Base-by-base conservation (phyloP, 306 rosid species). In the Alnus glutinosa region DNA sequence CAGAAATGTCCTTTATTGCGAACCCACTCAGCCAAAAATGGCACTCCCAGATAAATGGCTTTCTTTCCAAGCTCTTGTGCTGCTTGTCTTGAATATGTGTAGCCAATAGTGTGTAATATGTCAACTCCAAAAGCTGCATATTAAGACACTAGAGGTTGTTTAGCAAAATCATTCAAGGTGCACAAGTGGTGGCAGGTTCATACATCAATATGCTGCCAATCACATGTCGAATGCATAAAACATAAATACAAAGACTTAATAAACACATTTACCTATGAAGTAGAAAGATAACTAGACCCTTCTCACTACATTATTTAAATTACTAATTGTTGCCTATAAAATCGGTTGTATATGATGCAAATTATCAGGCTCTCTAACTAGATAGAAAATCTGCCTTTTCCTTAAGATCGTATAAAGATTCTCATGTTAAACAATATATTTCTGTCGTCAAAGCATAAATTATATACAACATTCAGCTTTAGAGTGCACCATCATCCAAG, bases 31-130 rank as follows among this genome's bases (percentile, higher is more conserved):
- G 98, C 90, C 80, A 95, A 66, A 85, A 95, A 95, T 73, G 98
- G 99, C 58, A 95, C 90, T 10, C 98, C 97, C 18, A 95, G 96
- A 74, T 80, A 93, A 75, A 92, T 86, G 79, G 96, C 97, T 77
- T 88, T 95, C 83, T 91, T 91, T 69, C 99, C 99, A 72, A 95
- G 92, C 89, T 95, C 97, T 86, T 87, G 94, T 13, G 94, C 98
- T 61, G 99, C 99, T 79, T 93, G 99, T 86, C 98, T 91, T 11
- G 92, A 89, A 82, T 95, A 95, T 84, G 90, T 70, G 71, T 87
- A 88, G 77, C 99, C 97, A 48, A 93, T 89, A 7, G 97, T 91
- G 85, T 89, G 90, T 54, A 95, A 82, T 89, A 90, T 89, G 30
- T 87, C 87, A 39, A 83, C 87, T 73, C 98, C 98, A 79, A 91